These are phyloP conservation scores for Melastoma candidum DNA, from an alignment of 441 rosid genomes.

Conservation along the genomic window DNA sequence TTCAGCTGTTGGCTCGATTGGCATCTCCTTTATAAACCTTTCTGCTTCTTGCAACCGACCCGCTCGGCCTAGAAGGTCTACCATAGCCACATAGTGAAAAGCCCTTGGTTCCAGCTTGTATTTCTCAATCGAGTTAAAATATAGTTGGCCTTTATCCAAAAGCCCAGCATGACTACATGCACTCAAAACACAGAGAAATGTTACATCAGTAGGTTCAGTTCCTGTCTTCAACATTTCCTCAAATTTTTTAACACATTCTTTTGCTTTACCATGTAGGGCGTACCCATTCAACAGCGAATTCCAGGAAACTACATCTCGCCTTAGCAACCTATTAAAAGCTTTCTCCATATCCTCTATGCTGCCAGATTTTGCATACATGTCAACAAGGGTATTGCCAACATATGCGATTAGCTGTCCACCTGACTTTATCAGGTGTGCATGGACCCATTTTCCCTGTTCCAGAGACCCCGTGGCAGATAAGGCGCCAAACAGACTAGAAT, in stretches of 20 bases:
- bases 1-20: conserved; percentile 31
- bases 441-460: conserved; percentile 40
- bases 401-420: conserved; percentile 26
- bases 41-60: conserved; percentile 31
- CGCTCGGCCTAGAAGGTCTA: conserved; percentile 47
- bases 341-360: conserved; percentile 27
- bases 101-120: conserved; percentile 28
- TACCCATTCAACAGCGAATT: conserved; percentile 32
- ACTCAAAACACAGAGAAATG: conserved; percentile 41
- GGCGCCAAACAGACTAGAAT: conserved; percentile 27
- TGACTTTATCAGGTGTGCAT: conserved; percentile 27
- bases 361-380: conserved; percentile 40
- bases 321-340: conserved; percentile 25
- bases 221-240: conserved; percentile 28
- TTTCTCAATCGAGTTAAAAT: conserved; percentile 27
- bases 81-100: conserved; percentile 34
- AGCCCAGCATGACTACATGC: conserved; percentile 50
- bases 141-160: conserved; percentile 27
- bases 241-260: conserved; percentile 24
- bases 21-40: conserved; percentile 32
- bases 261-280: conserved; percentile 40
- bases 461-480: conserved; percentile 25
- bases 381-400: conserved; percentile 29
- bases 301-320: conserved; percentile 30
- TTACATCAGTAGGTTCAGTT: conserved; percentile 30